These are phyloP conservation scores for Pelargonium myrrhifolium DNA, from an alignment of 441 rosid species.

Conservation along the genomic window DNA sequence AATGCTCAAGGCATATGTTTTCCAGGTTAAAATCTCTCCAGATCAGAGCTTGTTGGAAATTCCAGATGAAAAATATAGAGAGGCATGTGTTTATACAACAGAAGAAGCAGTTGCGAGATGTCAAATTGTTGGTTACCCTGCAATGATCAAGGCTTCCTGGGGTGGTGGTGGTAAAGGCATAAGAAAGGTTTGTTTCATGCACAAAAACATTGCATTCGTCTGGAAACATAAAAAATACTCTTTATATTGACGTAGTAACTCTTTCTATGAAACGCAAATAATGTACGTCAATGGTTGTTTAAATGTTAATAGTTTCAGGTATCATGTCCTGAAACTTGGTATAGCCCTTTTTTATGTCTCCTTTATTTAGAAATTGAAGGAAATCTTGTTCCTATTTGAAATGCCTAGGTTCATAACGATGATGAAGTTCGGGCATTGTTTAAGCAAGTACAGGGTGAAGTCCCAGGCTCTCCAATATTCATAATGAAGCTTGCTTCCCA, in stretches of 20 bases:
- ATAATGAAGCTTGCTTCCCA: conserved; percentile 99
- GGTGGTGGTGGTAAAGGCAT: conserved; percentile 99
- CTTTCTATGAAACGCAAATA: not conserved
- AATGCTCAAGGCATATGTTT: conserved; percentile 19
- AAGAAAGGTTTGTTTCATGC: conserved; percentile 53
- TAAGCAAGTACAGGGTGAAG: conserved; percentile 99
- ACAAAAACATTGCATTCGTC: not conserved
- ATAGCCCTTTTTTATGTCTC: not conserved
- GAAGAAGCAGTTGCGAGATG: conserved; percentile 98
- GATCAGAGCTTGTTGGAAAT: conserved; percentile 68
- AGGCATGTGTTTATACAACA: conserved; percentile 95
- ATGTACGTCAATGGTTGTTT: not conserved
- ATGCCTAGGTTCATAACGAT: conserved; percentile 53
- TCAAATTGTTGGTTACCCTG: conserved; percentile 97
- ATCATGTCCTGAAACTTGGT: not conserved
- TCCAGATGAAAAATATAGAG: conserved; percentile 79
- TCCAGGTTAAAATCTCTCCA: conserved; percentile 79
- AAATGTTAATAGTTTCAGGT: not conserved
- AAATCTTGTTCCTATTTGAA: not conserved
- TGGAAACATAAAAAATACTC: not conserved
- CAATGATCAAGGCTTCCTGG: conserved; percentile 99
- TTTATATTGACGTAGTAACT: not conserved
- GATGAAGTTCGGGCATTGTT: conserved; percentile 96
- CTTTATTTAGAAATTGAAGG: not conserved
- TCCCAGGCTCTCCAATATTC: conserved; percentile 98